phyloP scores from a whole-genome alignment of 2,329 filamentous ascomycete species.

The Claviceps purpurea region DNA sequence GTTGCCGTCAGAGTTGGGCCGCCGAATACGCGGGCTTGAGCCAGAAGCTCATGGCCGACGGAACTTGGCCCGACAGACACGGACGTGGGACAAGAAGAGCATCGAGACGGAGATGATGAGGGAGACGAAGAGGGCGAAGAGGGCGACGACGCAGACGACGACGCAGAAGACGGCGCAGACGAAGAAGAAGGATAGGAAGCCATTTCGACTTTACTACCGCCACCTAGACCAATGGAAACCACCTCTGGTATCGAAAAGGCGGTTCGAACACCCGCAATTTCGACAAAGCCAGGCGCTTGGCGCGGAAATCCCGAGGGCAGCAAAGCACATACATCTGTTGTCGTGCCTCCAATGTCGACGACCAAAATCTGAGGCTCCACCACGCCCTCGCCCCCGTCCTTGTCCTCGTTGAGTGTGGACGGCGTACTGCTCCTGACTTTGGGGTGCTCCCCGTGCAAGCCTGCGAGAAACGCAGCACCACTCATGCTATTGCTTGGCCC shows the following conservation, averaged over 20 bases:
- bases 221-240: conserved; percentile 41
- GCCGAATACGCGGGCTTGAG: conserved; percentile 38
- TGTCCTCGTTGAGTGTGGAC: not conserved
- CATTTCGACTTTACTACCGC: conserved; percentile 27
- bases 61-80: conserved; percentile 42
- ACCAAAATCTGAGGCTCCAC: conserved; percentile 28
- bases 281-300: conserved; percentile 43
- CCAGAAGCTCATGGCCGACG: conserved; percentile 36
- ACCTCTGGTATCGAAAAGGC: conserved; percentile 46
- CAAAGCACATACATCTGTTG: conserved; percentile 44
- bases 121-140: too few species aligned
- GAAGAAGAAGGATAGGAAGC: conserved; percentile 10
- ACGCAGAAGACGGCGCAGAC: not conserved
- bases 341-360: conserved; percentile 48
- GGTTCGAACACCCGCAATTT: conserved; percentile 44
- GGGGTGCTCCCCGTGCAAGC: conserved; percentile 21
- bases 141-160: not conserved
- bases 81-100: conserved; percentile 13
- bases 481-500: conserved; percentile 42
- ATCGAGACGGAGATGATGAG: not conserved
- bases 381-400: not conserved
- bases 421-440: too few species aligned
- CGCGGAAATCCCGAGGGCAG: conserved; percentile 46
- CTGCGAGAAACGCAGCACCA: conserved; percentile 40
- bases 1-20: conserved; percentile 38